Evolutionary conservation across 306 rosid species (phyloP).

Genomic region (Phaseolus lunatus): DNA sequence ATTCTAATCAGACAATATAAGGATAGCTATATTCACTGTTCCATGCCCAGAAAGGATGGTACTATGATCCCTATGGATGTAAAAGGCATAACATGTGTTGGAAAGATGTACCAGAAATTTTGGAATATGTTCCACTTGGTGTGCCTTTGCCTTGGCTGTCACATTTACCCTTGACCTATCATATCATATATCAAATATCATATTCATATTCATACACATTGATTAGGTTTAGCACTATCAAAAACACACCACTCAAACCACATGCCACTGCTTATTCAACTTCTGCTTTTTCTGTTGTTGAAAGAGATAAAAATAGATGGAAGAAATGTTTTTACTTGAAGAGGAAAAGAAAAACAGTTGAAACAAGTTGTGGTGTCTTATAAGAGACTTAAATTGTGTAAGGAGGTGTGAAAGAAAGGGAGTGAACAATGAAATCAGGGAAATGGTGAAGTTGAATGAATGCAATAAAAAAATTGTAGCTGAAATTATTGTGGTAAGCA

Average conservation of each 20-base stretch:
- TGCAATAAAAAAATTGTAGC: no score
- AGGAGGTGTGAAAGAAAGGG: no score
- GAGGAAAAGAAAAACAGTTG: no score
- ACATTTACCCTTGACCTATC: not conserved
- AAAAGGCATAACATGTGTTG: slow-evolving; percentile 8
- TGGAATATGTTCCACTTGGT: not conserved
- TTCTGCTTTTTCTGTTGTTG: no score
- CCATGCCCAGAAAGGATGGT: not conserved
- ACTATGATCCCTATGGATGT: no score
- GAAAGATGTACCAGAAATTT: slow-evolving; percentile 15
- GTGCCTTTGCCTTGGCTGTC: not conserved
- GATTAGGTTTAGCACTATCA: not conserved
- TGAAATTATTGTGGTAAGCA: not conserved
- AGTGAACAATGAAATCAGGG: no score
- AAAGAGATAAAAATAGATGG: no score
- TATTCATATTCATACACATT: not conserved
- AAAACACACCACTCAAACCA: not conserved
- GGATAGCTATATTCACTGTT: not conserved
- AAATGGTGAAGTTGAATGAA: no score
- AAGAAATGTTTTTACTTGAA: no score
- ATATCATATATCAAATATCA: not conserved
- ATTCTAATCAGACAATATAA: not conserved
- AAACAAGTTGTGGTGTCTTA: no score
- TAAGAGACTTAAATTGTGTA: no score
- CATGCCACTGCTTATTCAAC: not conserved